These are phyloP conservation scores for Datura wrightii DNA, from an alignment of 257 asterid species.

Conservation along the genomic window DNA sequence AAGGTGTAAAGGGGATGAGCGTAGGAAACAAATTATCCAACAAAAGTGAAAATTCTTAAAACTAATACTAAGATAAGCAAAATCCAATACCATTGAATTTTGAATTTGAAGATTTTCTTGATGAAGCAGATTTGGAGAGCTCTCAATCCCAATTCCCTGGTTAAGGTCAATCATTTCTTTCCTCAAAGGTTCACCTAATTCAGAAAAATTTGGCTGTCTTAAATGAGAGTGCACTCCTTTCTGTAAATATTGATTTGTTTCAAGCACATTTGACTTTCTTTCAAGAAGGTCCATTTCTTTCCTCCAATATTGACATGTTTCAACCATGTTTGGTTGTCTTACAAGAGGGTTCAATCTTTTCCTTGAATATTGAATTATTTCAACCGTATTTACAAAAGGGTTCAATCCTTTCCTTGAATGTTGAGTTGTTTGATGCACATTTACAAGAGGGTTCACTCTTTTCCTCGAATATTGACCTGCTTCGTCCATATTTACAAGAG, in stretches of 20 bases:
- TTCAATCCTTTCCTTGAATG: no score
- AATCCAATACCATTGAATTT: neutral
- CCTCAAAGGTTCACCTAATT: neutral
- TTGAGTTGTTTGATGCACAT: no score
- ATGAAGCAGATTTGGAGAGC: neutral
- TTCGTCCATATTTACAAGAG: no score
- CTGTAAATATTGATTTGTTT: neutral
- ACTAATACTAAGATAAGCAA: neutral
- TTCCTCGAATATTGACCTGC: no score
- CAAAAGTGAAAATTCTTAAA: neutral
- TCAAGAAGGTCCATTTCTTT: no score
- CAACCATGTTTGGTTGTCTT: no score
- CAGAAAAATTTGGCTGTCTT: neutral
- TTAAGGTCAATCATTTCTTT: neutral
- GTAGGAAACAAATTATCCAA: neutral
- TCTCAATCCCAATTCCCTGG: neutral
- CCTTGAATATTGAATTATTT: no score
- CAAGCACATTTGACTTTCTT: neutral
- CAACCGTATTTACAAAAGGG: no score
- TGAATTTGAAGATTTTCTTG: neutral
- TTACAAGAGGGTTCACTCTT: no score
- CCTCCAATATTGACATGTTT: no score
- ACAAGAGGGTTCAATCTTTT: no score
- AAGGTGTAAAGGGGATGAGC: no score
- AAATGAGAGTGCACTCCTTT: neutral